Evolutionary conservation across 768 basidiomycete genomes (phyloP).

Genomic region (Boletus eberwhitei): DNA sequence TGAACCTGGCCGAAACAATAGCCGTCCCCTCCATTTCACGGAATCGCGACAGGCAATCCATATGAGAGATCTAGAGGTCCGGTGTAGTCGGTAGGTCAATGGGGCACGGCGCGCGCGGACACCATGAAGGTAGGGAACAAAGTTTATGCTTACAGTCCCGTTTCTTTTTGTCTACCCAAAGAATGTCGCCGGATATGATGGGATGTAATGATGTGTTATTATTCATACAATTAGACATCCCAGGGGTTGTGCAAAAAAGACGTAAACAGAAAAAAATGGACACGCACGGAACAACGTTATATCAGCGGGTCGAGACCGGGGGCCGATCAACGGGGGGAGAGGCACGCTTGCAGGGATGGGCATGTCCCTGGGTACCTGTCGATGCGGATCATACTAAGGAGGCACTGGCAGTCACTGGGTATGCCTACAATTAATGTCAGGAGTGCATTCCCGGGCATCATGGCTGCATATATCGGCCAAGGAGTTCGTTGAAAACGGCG

Average conservation of each 20-base stretch:
- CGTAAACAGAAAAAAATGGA: not conserved
- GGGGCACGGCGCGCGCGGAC: not conserved
- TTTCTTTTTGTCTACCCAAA: not conserved
- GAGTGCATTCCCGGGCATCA: not conserved
- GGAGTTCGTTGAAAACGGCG: not conserved
- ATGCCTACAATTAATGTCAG: not conserved
- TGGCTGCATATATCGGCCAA: not conserved
- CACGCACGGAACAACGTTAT: not conserved
- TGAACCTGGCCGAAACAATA: not conserved
- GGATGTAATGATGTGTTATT: not conserved
- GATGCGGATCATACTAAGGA: not conserved
- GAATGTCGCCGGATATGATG: not conserved
- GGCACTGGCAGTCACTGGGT: not conserved
- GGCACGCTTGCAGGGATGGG: not conserved
- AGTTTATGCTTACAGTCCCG: not conserved
- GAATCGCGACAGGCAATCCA: not conserved
- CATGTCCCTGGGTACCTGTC: not conserved
- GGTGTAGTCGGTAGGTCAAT: not conserved
- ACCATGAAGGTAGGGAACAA: not conserved
- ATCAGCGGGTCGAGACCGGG: not conserved
- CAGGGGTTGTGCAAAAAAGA: not conserved
- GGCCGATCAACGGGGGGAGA: not conserved
- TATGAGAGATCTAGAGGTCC: not conserved
- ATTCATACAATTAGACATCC: not conserved
- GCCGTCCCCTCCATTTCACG: not conserved